Percentiles rank a stretch among this genome's conserved stretches.
Evolutionary conservation across 805 yeast genomes (phyloP).

Genomic region (Cyberlindnera samutprakarnensis): DNA sequence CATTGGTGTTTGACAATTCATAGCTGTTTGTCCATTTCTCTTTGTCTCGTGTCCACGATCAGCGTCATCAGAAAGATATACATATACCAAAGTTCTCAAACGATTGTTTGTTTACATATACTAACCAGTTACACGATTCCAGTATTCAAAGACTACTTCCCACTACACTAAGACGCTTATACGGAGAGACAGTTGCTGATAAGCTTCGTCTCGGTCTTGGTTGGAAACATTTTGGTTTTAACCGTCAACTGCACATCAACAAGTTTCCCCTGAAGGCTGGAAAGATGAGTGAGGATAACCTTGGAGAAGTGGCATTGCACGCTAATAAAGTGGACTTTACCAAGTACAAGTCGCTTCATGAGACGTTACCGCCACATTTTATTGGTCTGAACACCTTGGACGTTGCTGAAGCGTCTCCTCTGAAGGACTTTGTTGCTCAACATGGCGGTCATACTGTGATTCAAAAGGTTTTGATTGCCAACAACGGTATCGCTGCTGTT

Average conservation of each 20-base stretch:
- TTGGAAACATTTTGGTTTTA: no score
- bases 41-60: no score
- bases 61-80: no score
- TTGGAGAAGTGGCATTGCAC: conserved; percentile 27
- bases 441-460: conserved; percentile 96
- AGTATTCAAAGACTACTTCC: conserved; percentile 14
- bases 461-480: conserved; percentile 82
- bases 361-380: conserved; percentile 61
- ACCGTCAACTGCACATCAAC: no score
- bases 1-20: no score
- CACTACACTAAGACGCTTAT: conserved; percentile 7
- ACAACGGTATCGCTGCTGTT: conserved; percentile 99
- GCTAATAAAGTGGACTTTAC: conserved; percentile 22
- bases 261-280: not conserved
- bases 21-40: no score
- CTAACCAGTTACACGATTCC: conserved; percentile 1
- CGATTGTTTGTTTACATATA: not conserved
- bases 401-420: conserved; percentile 65
- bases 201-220: no score
- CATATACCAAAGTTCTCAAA: no score
- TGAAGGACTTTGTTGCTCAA: conserved; percentile 76
- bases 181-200: no score
- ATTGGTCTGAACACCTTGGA: conserved; percentile 75
- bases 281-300: conserved; percentile 33
- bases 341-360: conserved; percentile 29